phyloP scores from a whole-genome alignment of 169 alveolate species.

The Eimeria sp. region DNA sequence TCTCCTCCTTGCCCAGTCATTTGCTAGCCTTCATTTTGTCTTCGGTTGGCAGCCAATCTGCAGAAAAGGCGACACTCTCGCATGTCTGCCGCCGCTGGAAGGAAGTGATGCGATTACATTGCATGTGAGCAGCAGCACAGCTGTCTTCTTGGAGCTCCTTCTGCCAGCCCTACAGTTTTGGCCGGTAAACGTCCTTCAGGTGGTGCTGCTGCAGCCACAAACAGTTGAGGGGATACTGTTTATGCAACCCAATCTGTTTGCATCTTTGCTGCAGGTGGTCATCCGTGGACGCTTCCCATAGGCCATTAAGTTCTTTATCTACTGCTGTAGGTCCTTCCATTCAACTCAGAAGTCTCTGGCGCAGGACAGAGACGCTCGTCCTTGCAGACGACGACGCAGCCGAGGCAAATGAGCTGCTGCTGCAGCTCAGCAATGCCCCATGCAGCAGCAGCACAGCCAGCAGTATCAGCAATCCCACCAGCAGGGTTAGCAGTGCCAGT shows the following conservation, averaged over 20 bases:
- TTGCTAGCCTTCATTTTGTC: constrained; percentile 15
- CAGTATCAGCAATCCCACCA: background rate
- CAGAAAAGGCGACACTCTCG: background rate
- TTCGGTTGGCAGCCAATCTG: constrained; percentile 11
- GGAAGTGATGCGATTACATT: background rate
- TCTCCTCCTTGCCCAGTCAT: background rate
- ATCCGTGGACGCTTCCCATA: constrained; percentile 15
- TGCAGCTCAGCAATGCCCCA: background rate
- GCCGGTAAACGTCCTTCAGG: background rate
- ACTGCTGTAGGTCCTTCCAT: background rate
- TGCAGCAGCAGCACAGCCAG: constrained; percentile 3
- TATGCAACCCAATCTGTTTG: background rate
- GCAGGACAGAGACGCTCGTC: background rate
- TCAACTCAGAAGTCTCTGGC: background rate
- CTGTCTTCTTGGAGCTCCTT: background rate
- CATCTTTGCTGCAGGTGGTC: constrained; percentile 18
- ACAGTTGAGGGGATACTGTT: background rate
- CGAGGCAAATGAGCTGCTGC: constrained; percentile 6
- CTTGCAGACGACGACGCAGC: constrained; percentile 32
- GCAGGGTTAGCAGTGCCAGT: background rate
- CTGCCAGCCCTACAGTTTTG: background rate
- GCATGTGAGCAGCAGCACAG: constrained; percentile 24
- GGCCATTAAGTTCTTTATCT: background rate
- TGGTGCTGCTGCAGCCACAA: background rate
- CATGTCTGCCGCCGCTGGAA: constrained; percentile 19